Evolutionary conservation across 2,329 filamentous ascomycete species (phyloP).

Genomic region (Mycocentrospora acerina): DNA sequence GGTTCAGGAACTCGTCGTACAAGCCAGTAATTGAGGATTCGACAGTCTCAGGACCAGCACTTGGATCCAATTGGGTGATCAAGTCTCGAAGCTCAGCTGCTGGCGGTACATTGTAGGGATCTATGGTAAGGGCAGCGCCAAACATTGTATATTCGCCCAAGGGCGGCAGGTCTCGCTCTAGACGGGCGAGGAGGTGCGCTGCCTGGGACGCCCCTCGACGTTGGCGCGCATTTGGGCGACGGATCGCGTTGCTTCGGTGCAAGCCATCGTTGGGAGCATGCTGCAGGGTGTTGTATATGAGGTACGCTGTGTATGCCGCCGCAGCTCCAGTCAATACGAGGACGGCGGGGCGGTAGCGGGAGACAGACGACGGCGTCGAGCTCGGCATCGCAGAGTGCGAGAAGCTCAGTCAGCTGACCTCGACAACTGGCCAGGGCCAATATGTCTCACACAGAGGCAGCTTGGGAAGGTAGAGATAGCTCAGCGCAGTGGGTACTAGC

Average conservation of each 20-base stretch:
- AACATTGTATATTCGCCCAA: slow-evolving; percentile 31
- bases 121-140: slow-evolving; percentile 23
- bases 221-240: slow-evolving; percentile 48
- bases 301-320: slow-evolving; percentile 60
- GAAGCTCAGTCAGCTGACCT: slow-evolving; percentile 4
- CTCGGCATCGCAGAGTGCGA: slow-evolving; percentile 28
- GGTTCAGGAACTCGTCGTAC: slow-evolving; percentile 35
- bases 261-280: slow-evolving; percentile 42
- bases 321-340: slow-evolving; percentile 60
- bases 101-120: slow-evolving; percentile 22
- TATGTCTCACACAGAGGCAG: neutral
- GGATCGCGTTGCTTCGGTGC: slow-evolving; percentile 68
- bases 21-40: slow-evolving; percentile 21
- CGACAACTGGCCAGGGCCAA: neutral
- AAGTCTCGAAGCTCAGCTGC: slow-evolving; percentile 23
- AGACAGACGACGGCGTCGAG: slow-evolving; percentile 34
- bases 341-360: slow-evolving; percentile 50
- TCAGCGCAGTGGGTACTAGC: neutral
- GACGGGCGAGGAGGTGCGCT: slow-evolving; percentile 16
- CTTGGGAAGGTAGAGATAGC: neutral
- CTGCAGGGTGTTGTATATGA: slow-evolving; percentile 53
- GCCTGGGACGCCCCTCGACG: slow-evolving; percentile 25
- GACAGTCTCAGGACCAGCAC: slow-evolving; percentile 20
- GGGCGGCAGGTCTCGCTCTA: slow-evolving; percentile 19
- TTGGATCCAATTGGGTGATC: slow-evolving; percentile 19